phyloP scores from a whole-genome alignment of 1,139 yeast genomes.

The Pichia sp. region DNA sequence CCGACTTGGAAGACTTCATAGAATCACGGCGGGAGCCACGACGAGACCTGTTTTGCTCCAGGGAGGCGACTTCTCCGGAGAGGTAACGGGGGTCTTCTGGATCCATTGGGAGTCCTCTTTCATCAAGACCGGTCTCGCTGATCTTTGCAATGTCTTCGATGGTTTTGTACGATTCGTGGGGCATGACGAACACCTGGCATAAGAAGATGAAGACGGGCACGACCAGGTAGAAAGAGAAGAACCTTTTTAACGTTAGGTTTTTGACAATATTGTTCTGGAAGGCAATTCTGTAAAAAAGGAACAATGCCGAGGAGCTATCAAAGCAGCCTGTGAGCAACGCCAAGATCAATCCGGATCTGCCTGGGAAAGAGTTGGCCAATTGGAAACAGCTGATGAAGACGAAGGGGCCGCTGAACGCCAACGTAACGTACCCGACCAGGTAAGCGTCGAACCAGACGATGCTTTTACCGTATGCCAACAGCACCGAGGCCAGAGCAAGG shows the following conservation, averaged over 20 bases:
- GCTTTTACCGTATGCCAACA: conserved; percentile 38
- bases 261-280: conserved; percentile 44
- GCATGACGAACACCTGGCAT: conserved; percentile 78
- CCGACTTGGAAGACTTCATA: conserved; percentile 42
- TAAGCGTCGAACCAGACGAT: conserved; percentile 50
- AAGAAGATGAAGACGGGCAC: conserved; percentile 71
- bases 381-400: conserved; percentile 79
- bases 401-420: conserved; percentile 81
- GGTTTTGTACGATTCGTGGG: conserved; percentile 68
- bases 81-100: conserved; percentile 36
- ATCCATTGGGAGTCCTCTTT: conserved; percentile 49
- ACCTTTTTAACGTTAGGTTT: conserved; percentile 40
- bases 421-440: conserved; percentile 54
- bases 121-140: conserved; percentile 68
- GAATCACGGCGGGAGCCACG: conserved; percentile 29
- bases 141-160: conserved; percentile 62
- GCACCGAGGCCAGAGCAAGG: conserved; percentile 49
- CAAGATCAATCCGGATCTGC: conserved; percentile 62
- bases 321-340: conserved; percentile 75
- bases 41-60: conserved; percentile 16
- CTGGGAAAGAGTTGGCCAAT: conserved; percentile 68
- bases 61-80: conserved; percentile 31
- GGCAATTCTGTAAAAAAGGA: conserved; percentile 58
- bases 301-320: conserved; percentile 73
- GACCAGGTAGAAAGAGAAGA: conserved; percentile 61